A percentile compares a stretch with the other conserved stretches of the same genome.
Conservation (phyloP, 31 red algal genomes). For the Porphyra umbilicalis region DNA sequence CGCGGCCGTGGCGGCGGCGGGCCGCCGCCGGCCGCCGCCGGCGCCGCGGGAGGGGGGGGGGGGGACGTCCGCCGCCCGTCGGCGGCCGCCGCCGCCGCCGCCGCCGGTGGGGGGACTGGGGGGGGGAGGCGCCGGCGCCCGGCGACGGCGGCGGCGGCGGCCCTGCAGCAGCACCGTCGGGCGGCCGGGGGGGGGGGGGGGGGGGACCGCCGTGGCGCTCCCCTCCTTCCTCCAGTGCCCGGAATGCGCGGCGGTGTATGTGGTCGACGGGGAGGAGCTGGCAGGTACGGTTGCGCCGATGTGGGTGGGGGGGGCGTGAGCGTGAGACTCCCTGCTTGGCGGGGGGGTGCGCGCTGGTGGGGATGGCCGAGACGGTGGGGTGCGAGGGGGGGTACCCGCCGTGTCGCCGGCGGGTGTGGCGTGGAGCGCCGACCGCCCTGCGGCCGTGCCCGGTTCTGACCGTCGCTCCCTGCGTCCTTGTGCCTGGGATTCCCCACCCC, state of each 20-base stretch:
- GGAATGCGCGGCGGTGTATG: constrained; percentile 49
- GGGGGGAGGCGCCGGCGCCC: neutral
- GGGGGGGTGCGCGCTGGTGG: too few relatives aligned
- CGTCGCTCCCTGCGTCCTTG: too few relatives aligned
- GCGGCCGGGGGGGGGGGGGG: neutral
- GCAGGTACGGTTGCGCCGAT: neutral
- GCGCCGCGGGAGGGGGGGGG: neutral
- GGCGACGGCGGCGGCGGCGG: neutral
- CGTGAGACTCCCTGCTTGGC: neutral
- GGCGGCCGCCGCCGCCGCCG: neutral
- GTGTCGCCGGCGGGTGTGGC: neutral
- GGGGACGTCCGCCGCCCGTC: too few relatives aligned
- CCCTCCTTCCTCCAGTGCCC: constrained; percentile 42
- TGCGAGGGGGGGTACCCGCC: neutral
- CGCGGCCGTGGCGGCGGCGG: neutral
- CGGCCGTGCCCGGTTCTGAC: too few relatives aligned
- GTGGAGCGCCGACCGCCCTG: too few relatives aligned
- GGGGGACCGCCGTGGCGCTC: neutral
- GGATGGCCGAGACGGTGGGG: neutral
- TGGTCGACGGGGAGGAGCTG: constrained; percentile 55
- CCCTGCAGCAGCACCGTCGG: neutral
- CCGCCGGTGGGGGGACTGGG: neutral
- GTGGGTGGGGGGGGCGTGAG: neutral
- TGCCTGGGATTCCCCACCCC: too few relatives aligned
- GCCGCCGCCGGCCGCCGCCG: neutral